A percentile compares a stretch with the other conserved stretches of the same genome.
phyloP scores from a whole-genome alignment of 257 asterid genomes.

The Thymus quinquecostatus region DNA sequence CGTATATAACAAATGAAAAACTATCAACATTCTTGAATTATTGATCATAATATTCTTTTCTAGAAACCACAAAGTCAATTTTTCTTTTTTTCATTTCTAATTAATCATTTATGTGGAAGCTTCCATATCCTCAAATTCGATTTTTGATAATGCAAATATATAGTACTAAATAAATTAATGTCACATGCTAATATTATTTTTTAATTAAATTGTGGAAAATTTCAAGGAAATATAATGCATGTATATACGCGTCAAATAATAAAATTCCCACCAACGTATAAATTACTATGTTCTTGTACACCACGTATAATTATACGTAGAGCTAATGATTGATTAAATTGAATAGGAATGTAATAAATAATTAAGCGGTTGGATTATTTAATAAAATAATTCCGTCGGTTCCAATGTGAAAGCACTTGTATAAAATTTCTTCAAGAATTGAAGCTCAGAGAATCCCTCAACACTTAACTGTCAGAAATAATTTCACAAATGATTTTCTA shows the following conservation, averaged over 20 bases:
- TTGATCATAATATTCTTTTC: neutral
- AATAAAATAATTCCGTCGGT: conserved; percentile 27
- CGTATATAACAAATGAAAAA: too few species aligned
- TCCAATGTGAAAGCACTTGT: conserved; percentile 33
- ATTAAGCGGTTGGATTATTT: neutral
- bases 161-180: neutral
- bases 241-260: conserved; percentile 27
- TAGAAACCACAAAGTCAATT: neutral
- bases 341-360: neutral
- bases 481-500: neutral
- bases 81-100: neutral
- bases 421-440: neutral
- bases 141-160: neutral
- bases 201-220: neutral
- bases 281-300: conserved; percentile 10
- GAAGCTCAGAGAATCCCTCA: conserved; percentile 16
- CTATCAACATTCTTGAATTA: too few species aligned
- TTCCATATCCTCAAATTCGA: conserved; percentile 2
- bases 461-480: conserved; percentile 39
- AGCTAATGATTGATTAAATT: conserved; percentile 33
- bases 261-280: neutral
- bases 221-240: neutral
- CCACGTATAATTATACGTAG: conserved; percentile 12
- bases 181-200: neutral
- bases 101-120: neutral